Conservation (phyloP, 129 eudicot species). For the Lactuca sativa region DNA sequence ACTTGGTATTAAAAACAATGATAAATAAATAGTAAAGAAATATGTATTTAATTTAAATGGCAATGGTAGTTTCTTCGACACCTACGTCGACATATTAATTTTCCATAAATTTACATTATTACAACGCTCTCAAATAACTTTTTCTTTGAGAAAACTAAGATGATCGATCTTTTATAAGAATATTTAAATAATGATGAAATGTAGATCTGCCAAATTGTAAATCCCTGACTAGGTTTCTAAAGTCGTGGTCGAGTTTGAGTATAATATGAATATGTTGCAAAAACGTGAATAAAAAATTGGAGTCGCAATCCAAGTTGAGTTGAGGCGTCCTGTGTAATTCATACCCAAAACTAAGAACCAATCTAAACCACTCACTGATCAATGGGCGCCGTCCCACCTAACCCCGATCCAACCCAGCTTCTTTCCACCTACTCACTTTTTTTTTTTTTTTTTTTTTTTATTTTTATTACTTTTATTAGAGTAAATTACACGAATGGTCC, state of each 20-base stretch:
- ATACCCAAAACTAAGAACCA: conserved; percentile 25
- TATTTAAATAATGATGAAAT: no score
- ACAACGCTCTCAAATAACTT: neutral
- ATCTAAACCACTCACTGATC: conserved; percentile 17
- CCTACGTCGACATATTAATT: neutral
- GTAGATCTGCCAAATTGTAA: neutral
- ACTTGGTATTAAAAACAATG: no score
- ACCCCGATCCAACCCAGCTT: conserved; percentile 2
- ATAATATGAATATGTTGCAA: no score
- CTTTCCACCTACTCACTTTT: conserved; percentile 8
- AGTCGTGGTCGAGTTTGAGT: neutral
- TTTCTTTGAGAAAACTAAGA: neutral
- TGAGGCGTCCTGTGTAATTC: conserved; percentile 15
- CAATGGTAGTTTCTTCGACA: neutral
- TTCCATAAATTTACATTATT: neutral
- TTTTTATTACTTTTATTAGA: neutral
- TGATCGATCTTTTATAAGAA: neutral
- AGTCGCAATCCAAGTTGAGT: conserved; percentile 18
- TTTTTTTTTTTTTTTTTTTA: neutral
- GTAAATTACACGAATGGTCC: no score
- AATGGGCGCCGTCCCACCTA: conserved; percentile 33
- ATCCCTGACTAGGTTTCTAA: neutral
- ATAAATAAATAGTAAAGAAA: neutral
- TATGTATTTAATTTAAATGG: no score
- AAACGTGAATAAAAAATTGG: conserved; percentile 4